phyloP scores from a whole-genome alignment of 306 rosid species.

The Prunus kanzakura region DNA sequence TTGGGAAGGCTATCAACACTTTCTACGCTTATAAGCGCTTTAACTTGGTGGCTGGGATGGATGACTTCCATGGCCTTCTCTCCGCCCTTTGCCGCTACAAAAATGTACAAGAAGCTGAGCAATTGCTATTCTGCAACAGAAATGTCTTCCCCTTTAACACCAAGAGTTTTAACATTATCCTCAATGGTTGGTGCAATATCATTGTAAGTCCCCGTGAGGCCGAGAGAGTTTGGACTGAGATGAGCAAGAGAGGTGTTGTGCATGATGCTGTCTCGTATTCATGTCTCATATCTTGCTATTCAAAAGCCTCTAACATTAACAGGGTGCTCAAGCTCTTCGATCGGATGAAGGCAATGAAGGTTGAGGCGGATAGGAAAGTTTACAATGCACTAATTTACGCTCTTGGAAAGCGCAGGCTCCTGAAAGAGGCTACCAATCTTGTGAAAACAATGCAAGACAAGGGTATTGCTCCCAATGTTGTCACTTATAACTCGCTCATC shows the following conservation, averaged over 20 bases:
- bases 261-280: constrained; percentile 76
- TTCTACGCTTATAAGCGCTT: constrained; percentile 63
- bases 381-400: constrained; percentile 70
- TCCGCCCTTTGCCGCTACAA: constrained; percentile 88
- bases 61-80: constrained; percentile 75
- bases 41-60: constrained; percentile 50
- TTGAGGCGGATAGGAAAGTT: constrained; percentile 71
- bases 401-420: constrained; percentile 62
- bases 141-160: constrained; percentile 55
- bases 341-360: constrained; percentile 51
- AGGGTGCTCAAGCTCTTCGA: constrained; percentile 65
- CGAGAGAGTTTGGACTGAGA: constrained; percentile 77
- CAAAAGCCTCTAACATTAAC: constrained; percentile 54
- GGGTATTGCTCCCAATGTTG: constrained; percentile 53
- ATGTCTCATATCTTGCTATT: constrained; percentile 78
- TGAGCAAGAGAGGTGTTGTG: constrained; percentile 56
- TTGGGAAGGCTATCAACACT: constrained; percentile 70
- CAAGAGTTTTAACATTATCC: constrained; percentile 84
- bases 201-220: constrained; percentile 61
- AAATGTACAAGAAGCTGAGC: constrained; percentile 78
- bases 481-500: constrained; percentile 75
- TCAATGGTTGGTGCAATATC: constrained; percentile 85
- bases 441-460: constrained; percentile 61
- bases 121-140: constrained; percentile 58
- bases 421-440: constrained; percentile 62